A percentile compares a stretch with the other conserved stretches of the same genome.
Evolutionary conservation across 805 yeast genomes (phyloP).

Genomic region (Maudiozyma turicensis): DNA sequence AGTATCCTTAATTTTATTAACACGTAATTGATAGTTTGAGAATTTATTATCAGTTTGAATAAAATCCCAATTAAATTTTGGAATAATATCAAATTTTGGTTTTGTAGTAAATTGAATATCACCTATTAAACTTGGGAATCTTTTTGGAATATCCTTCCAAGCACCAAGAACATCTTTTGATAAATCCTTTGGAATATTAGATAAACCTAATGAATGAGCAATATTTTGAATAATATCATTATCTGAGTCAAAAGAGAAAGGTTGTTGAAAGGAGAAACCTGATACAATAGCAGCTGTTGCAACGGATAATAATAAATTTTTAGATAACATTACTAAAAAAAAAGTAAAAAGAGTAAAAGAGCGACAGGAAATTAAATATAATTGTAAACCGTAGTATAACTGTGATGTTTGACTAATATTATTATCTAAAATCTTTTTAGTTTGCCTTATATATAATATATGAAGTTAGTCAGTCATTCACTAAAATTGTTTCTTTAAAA

Average conservation of each 20-base stretch:
- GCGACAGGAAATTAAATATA: background rate
- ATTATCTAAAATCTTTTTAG: too few relatives aligned
- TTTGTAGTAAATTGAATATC: constrained; percentile 40
- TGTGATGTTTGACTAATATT: background rate
- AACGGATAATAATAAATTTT: constrained; percentile 3
- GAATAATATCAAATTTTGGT: constrained; percentile 31
- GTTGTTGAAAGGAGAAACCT: constrained; percentile 28
- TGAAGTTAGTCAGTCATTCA: too few relatives aligned
- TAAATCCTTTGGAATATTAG: constrained; percentile 12
- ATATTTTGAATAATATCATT: constrained; percentile 36
- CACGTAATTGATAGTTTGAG: constrained; percentile 47
- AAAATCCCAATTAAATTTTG: constrained; percentile 21
- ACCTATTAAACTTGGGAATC: constrained; percentile 48
- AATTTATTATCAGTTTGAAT: constrained; percentile 29
- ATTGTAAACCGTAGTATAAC: background rate
- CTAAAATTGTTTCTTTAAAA: too few relatives aligned
- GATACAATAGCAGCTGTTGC: constrained; percentile 6
- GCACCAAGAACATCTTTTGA: constrained; percentile 40
- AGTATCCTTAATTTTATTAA: constrained; percentile 46
- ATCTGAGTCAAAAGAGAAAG: constrained; percentile 20
- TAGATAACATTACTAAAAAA: background rate
- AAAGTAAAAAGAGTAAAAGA: background rate
- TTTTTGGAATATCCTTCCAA: constrained; percentile 56
- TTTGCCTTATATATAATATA: background rate
- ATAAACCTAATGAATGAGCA: constrained; percentile 33